Evolutionary conservation across 208 protist species (phyloP).

Genomic region (Angomonas ambiguus): DNA sequence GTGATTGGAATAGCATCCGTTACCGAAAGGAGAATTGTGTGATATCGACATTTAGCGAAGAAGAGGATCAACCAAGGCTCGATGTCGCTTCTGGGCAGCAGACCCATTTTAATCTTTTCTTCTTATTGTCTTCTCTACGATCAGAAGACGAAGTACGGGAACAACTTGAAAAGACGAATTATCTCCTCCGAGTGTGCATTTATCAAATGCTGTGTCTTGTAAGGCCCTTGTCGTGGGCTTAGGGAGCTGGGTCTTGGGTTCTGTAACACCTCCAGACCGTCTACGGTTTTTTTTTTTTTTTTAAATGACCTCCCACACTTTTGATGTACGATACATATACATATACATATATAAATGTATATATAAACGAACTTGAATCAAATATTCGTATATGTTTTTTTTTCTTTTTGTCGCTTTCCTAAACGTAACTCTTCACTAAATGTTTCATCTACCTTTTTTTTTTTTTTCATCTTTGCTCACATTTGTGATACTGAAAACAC

Average conservation of each 20-base stretch:
- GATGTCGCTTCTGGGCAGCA: constrained; percentile 46
- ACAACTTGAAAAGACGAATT: constrained; percentile 67
- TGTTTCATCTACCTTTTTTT: constrained; percentile 5
- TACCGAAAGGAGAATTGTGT: constrained; percentile 75
- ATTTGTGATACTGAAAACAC: not conserved
- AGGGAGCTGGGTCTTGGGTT: not conserved
- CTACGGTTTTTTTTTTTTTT: constrained; percentile 13
- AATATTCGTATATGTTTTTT: not conserved
- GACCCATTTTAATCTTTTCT: constrained; percentile 84
- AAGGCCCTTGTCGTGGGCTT: constrained; percentile 84
- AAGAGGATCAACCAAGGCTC: constrained; percentile 43
- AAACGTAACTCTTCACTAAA: not conserved
- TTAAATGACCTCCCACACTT: not conserved
- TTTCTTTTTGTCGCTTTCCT: not conserved
- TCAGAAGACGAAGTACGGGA: constrained; percentile 50
- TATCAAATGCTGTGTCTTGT: constrained; percentile 74
- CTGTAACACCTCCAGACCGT: constrained; percentile 1
- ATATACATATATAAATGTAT: not conserved
- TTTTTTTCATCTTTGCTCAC: constrained; percentile 3
- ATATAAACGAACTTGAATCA: not conserved
- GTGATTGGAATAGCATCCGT: constrained; percentile 63
- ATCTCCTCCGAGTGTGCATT: constrained; percentile 78
- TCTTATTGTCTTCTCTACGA: constrained; percentile 40
- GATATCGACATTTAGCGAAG: constrained; percentile 53
- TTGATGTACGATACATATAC: constrained; percentile 4